Evolutionary conservation across 495 filamentous ascomycete species (phyloP).

Genomic region (Penicillium antarcticum): DNA sequence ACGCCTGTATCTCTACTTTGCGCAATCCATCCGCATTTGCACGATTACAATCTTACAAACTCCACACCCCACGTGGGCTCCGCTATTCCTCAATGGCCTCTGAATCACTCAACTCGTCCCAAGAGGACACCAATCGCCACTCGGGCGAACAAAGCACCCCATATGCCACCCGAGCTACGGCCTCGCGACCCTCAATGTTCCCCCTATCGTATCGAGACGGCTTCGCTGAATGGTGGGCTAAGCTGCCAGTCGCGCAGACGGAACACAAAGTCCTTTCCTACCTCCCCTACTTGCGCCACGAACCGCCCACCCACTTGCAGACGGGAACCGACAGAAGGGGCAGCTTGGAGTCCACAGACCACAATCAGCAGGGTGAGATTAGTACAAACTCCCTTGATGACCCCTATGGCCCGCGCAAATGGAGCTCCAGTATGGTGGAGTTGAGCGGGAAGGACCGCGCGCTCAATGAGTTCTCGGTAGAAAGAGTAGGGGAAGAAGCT

Average conservation of each 20-base stretch:
- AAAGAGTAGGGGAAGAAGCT: slow-evolving; percentile 71
- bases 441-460: slow-evolving; percentile 81
- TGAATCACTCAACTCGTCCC: slow-evolving; percentile 33
- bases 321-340: slow-evolving; percentile 53
- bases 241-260: slow-evolving; percentile 42
- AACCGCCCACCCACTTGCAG: slow-evolving; percentile 66
- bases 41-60: too few species aligned
- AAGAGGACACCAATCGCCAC: slow-evolving; percentile 27
- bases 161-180: slow-evolving; percentile 40
- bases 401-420: slow-evolving; percentile 80
- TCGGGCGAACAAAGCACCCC: slow-evolving; percentile 31
- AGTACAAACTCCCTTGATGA: slow-evolving; percentile 56
- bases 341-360: slow-evolving; percentile 37
- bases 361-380: slow-evolving; percentile 36
- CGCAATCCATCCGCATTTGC: neutral
- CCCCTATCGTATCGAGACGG: slow-evolving; percentile 89
- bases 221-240: slow-evolving; percentile 78
- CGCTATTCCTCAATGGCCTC: slow-evolving; percentile 39
- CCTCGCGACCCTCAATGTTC: slow-evolving; percentile 53
- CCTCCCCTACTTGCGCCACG: slow-evolving; percentile 78
- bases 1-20: slow-evolving; percentile 3
- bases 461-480: slow-evolving; percentile 90
- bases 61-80: neutral
- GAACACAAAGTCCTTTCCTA: slow-evolving; percentile 88
- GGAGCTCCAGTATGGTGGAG: slow-evolving; percentile 80